Conservation (phyloP, 2,329 filamentous ascomycete genomes). For the Dactylellina drechsleri region DNA sequence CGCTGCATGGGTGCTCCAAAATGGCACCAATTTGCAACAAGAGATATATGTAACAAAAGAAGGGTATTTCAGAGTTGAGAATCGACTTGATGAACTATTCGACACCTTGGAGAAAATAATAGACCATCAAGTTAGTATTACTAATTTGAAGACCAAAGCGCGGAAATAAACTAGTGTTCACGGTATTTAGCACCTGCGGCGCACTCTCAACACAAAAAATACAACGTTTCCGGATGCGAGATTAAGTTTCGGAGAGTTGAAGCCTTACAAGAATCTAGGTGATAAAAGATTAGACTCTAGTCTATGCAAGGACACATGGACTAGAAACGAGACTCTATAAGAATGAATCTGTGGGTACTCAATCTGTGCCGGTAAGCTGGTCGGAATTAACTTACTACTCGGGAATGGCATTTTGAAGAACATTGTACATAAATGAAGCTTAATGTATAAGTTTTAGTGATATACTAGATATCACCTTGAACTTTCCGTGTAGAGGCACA, state of each 20-base stretch:
- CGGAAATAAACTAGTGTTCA: neutral
- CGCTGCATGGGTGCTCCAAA: constrained; percentile 12
- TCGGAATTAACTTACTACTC: too few relatives aligned
- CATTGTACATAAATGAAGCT: too few relatives aligned
- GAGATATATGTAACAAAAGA: constrained; percentile 15
- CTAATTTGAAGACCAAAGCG: neutral
- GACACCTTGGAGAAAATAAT: constrained; percentile 57
- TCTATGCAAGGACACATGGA: neutral
- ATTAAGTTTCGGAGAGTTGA: neutral
- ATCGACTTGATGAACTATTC: constrained; percentile 56
- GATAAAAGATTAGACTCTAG: neutral
- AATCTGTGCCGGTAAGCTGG: too few relatives aligned
- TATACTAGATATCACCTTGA: too few relatives aligned
- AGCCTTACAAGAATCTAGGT: neutral
- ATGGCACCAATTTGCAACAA: constrained; percentile 4
- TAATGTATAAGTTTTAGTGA: too few relatives aligned
- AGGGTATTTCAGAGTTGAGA: constrained; percentile 29
- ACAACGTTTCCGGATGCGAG: constrained; percentile 4
- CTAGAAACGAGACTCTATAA: too few relatives aligned
- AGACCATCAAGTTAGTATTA: constrained; percentile 56
- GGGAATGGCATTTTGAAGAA: too few relatives aligned
- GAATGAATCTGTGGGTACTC: too few relatives aligned
- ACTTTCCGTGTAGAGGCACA: too few relatives aligned
- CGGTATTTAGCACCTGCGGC: neutral
- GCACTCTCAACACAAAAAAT: constrained; percentile 3